These are phyloP conservation scores for Linum usitatissimum DNA, from an alignment of 345 rosid genomes.

Conservation along the genomic window DNA sequence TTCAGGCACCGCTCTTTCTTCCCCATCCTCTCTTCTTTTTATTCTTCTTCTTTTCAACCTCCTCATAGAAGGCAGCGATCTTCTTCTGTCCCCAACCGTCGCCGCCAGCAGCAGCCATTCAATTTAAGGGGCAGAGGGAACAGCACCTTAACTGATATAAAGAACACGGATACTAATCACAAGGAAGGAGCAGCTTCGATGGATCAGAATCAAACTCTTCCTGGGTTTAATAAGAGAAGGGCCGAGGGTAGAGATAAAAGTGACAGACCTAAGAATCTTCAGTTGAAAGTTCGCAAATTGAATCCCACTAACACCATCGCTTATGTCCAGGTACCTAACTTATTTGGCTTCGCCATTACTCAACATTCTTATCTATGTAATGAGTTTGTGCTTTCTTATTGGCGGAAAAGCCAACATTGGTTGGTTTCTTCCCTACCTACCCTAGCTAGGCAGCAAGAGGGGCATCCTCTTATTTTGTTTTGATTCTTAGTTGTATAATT, in stretches of 20 bases:
- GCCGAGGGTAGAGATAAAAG: slow-evolving; percentile 61
- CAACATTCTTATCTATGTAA: neutral
- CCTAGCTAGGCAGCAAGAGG: neutral
- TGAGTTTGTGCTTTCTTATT: neutral
- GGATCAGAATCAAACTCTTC: slow-evolving; percentile 27
- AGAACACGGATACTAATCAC: slow-evolving; percentile 8
- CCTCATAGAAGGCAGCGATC: slow-evolving; percentile 25
- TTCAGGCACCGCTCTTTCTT: slow-evolving; percentile 17
- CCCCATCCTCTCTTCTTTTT: slow-evolving; percentile 20
- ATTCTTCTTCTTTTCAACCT: slow-evolving; percentile 18
- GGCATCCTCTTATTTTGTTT: neutral
- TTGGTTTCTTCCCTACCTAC: too few species aligned
- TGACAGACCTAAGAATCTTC: slow-evolving; percentile 53
- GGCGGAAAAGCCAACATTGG: too few species aligned
- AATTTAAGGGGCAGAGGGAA: slow-evolving; percentile 29
- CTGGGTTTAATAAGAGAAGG: slow-evolving; percentile 72
- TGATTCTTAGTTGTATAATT: neutral
- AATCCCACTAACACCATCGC: slow-evolving; percentile 82
- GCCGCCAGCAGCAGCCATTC: slow-evolving; percentile 23
- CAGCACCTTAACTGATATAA: slow-evolving; percentile 19
- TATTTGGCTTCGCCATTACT: slow-evolving; percentile 2
- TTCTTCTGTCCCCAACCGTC: neutral
- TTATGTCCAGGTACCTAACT: slow-evolving; percentile 57
- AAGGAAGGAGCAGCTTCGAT: slow-evolving; percentile 20
- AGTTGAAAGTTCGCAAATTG: slow-evolving; percentile 54